Conservation (phyloP, 2,329 filamentous ascomycete genomes). For the Phaeophleospora eucalypticola region DNA sequence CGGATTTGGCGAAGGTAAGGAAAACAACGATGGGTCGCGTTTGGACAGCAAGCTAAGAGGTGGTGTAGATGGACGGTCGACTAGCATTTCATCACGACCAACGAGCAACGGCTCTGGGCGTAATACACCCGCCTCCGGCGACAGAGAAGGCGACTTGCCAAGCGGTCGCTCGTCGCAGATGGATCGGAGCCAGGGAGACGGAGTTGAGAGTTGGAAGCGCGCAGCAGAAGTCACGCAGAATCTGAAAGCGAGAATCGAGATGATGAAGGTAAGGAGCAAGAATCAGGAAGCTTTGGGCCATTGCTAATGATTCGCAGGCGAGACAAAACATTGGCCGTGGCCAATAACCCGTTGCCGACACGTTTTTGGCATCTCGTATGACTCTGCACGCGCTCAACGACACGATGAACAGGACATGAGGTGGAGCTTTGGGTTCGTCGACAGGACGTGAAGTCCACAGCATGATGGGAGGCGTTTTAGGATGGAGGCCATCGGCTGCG, state of each 20-base stretch:
- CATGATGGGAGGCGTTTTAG: not conserved
- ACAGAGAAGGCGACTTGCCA: slow-evolving; percentile 7
- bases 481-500: not conserved
- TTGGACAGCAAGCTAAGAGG: slow-evolving; percentile 23
- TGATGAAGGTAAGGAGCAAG: slow-evolving; percentile 74
- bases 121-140: slow-evolving; percentile 46
- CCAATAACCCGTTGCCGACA: slow-evolving; percentile 6
- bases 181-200: slow-evolving; percentile 40
- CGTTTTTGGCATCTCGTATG: not conserved
- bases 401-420: not conserved
- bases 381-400: slow-evolving; percentile 1
- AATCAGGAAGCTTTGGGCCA: not conserved
- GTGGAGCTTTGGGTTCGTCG: not conserved
- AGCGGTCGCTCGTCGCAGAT: slow-evolving; percentile 5
- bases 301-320: slow-evolving; percentile 9
- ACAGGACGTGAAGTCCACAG: not conserved
- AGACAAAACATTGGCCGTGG: slow-evolving; percentile 15
- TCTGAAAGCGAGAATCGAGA: slow-evolving; percentile 92
- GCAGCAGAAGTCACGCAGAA: slow-evolving; percentile 97
- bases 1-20: slow-evolving; percentile 41
- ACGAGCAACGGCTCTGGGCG: slow-evolving; percentile 24
- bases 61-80: slow-evolving; percentile 11
- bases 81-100: slow-evolving; percentile 15
- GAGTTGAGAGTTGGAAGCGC: slow-evolving; percentile 90
- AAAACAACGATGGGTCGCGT: slow-evolving; percentile 33